Conservation (phyloP, 306 rosid genomes). For the Fagus sylvatica region DNA sequence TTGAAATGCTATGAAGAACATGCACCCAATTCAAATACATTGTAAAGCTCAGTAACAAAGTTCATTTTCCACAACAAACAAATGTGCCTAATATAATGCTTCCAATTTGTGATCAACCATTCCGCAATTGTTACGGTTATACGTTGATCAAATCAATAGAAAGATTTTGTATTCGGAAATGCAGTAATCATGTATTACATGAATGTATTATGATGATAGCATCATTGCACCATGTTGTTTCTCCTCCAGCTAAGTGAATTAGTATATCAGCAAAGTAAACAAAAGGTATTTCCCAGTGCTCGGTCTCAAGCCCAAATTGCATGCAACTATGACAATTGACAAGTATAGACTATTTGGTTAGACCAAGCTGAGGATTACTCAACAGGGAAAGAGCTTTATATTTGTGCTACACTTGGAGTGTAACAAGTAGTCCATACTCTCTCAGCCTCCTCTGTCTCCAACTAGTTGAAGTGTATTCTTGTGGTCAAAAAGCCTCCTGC, state of each 20-base stretch:
- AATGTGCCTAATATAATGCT: background rate
- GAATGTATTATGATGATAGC: background rate
- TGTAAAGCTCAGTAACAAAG: background rate
- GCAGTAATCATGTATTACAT: background rate
- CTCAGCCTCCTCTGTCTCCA: background rate
- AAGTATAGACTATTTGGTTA: background rate
- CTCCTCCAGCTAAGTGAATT: background rate
- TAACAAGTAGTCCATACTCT: background rate
- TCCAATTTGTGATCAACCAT: background rate
- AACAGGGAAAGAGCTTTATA: background rate
- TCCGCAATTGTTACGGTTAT: background rate
- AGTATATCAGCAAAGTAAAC: background rate
- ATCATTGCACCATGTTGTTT: background rate
- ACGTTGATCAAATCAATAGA: background rate
- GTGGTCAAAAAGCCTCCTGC: slow-evolving; percentile 3
- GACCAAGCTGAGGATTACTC: background rate
- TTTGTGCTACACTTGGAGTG: background rate
- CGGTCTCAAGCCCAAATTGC: background rate
- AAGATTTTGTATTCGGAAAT: background rate
- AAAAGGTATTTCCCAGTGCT: background rate
- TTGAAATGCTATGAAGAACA: background rate
- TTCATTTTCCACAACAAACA: background rate
- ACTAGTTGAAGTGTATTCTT: background rate
- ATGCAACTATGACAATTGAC: background rate
- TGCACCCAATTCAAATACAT: background rate